Evolutionary conservation across 2,329 filamentous ascomycete genomes (phyloP).

Genomic region (Neophaeococcomyces aloes): DNA sequence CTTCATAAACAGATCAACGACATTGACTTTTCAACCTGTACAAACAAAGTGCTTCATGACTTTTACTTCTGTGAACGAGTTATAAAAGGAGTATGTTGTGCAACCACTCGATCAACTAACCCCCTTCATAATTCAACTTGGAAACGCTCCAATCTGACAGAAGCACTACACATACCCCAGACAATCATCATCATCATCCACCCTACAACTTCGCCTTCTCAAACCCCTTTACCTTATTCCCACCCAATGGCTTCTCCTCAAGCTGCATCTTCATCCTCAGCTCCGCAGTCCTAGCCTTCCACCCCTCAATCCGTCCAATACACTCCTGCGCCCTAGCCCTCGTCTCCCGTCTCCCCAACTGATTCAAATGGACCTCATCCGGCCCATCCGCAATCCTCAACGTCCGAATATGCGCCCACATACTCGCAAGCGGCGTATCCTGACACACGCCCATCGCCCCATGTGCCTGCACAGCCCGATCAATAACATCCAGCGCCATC

Average conservation of each 20-base stretch:
- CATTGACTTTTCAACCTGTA: too few species aligned
- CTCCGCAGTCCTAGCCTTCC: slow-evolving; percentile 18
- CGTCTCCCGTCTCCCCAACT: slow-evolving; percentile 47
- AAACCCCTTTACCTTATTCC: slow-evolving; percentile 23
- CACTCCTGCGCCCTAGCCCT: slow-evolving; percentile 26
- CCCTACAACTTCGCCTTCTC: not conserved
- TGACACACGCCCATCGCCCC: slow-evolving; percentile 84
- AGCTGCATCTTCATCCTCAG: slow-evolving; percentile 18
- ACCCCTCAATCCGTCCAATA: slow-evolving; percentile 16
- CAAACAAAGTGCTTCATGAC: too few species aligned
- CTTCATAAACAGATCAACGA: too few species aligned
- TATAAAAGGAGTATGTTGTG: too few species aligned
- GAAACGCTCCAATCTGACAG: too few species aligned
- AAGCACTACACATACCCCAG: too few species aligned
- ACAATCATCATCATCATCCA: too few species aligned
- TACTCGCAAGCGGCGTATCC: slow-evolving; percentile 75
- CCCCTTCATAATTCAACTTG: too few species aligned
- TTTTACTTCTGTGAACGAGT: too few species aligned
- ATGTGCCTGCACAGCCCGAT: slow-evolving; percentile 84
- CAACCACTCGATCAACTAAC: too few species aligned
- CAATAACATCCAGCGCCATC: slow-evolving; percentile 74
- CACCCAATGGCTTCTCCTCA: slow-evolving; percentile 9
- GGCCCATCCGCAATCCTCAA: slow-evolving; percentile 82
- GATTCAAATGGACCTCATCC: slow-evolving; percentile 77
- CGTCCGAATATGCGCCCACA: slow-evolving; percentile 67